These are phyloP conservation scores for Agrostemma githago DNA, from an alignment of 148 eudicot species.

Conservation along the genomic window DNA sequence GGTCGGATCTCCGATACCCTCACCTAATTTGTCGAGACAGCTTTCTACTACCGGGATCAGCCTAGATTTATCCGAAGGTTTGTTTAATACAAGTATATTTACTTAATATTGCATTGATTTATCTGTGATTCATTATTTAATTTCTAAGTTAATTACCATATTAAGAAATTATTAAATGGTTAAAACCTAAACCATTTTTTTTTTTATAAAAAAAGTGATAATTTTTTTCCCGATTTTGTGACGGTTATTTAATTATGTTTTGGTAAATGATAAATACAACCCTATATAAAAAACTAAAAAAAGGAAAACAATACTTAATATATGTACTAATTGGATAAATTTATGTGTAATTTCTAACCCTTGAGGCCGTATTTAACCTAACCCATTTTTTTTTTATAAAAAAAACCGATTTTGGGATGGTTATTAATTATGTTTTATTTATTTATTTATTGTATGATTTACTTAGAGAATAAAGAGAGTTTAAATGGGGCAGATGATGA, in stretches of 20 bases:
- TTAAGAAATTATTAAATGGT: background rate
- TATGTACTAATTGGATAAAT: too few relatives aligned
- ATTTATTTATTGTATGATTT: background rate
- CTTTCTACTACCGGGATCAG: conserved; percentile 24
- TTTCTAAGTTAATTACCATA: background rate
- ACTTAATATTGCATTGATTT: too few relatives aligned
- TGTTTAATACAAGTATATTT: background rate
- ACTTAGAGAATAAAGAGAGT: conserved; percentile 36
- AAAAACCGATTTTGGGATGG: background rate
- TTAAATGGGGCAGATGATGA: conserved; percentile 29
- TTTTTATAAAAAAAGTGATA: background rate
- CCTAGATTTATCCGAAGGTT: conserved; percentile 51
- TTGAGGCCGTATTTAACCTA: too few relatives aligned
- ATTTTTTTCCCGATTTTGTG: background rate
- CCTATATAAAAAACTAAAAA: too few relatives aligned
- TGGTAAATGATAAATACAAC: background rate
- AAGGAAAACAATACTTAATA: too few relatives aligned
- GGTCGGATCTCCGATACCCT: conserved; percentile 24
- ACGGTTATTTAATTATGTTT: background rate
- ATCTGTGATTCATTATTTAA: too few relatives aligned
- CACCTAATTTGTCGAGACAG: conserved; percentile 30
- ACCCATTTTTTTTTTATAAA: background rate
- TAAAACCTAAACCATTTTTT: background rate
- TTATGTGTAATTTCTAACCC: too few relatives aligned
- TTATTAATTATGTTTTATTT: background rate